A percentile compares a stretch with the other conserved stretches of the same genome.
Conservation (phyloP, 1,139 yeast species). For the Scheffersomyces quercinus region DNA sequence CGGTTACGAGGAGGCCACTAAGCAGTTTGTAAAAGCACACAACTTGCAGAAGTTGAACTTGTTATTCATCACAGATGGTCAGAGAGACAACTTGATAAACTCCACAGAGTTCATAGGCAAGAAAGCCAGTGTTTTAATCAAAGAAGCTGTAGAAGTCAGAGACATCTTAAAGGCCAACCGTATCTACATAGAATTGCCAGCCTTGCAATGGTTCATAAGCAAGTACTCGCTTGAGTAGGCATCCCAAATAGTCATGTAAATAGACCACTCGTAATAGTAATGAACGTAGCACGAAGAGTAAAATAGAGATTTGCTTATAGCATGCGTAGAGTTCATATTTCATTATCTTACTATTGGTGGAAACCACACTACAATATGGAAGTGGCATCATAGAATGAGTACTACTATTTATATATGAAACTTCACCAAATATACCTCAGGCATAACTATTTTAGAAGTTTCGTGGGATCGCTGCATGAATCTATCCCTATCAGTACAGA, state of each 20-base stretch:
- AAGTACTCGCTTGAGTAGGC: conserved; percentile 21
- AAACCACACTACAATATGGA: no score
- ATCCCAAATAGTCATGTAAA: conserved; percentile 2
- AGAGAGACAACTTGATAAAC: conserved; percentile 52
- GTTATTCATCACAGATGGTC: conserved; percentile 63
- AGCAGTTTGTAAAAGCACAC: conserved; percentile 60
- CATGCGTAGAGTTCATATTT: no score
- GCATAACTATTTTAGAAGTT: no score
- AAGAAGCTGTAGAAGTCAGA: conserved; percentile 82
- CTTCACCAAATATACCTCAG: no score
- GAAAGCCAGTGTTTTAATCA: conserved; percentile 65
- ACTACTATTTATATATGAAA: no score
- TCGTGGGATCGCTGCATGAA: no score
- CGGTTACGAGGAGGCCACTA: conserved; percentile 51
- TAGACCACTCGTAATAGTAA: not conserved
- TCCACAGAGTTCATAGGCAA: conserved; percentile 48
- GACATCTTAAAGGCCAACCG: conserved; percentile 81
- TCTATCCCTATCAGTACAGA: no score
- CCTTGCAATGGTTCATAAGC: conserved; percentile 61
- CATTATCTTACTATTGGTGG: no score
- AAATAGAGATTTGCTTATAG: not conserved
- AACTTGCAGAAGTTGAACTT: conserved; percentile 55
- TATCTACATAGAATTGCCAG: conserved; percentile 70
- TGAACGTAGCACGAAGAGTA: not conserved
- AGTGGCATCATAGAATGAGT: no score